phyloP scores from a whole-genome alignment of 345 rosid species.

The Alliaria petiolata region DNA sequence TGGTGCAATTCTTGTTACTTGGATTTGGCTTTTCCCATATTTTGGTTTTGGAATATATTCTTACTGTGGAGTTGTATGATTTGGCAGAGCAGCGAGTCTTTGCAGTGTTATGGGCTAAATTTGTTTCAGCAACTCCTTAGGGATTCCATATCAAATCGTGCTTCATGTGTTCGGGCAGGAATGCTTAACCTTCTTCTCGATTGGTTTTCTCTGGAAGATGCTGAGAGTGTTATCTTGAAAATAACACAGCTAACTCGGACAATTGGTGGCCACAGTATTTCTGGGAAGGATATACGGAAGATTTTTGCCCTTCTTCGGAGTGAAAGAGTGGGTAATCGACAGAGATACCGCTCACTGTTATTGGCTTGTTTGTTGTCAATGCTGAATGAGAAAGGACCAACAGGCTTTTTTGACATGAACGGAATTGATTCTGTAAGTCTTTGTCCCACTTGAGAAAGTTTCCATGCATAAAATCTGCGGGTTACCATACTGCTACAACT shows the following conservation, averaged over 20 bases:
- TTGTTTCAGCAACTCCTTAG: constrained; percentile 76
- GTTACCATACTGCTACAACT: neutral
- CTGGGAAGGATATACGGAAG: constrained; percentile 97
- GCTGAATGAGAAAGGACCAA: constrained; percentile 97
- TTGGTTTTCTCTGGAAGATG: constrained; percentile 86
- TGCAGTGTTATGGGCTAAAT: constrained; percentile 80
- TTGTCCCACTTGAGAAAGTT: constrained; percentile 9
- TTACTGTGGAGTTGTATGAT: constrained; percentile 47
- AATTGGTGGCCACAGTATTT: constrained; percentile 95
- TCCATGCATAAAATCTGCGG: neutral
- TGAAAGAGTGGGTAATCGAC: constrained; percentile 79
- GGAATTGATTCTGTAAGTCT: constrained; percentile 88
- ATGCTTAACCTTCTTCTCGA: constrained; percentile 91
- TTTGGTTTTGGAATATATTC: constrained; percentile 22
- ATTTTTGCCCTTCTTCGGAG: constrained; percentile 92
- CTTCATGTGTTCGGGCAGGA: constrained; percentile 90
- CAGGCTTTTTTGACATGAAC: constrained; percentile 86
- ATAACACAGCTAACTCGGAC: constrained; percentile 83
- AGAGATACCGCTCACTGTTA: constrained; percentile 79
- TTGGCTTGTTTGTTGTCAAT: constrained; percentile 74
- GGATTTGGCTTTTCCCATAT: constrained; percentile 4
- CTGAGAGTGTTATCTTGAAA: constrained; percentile 67
- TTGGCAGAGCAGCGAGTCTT: constrained; percentile 99
- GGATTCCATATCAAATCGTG: constrained; percentile 87
- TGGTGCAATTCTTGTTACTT: constrained; percentile 34